Conservation (phyloP, 345 rosid species). For the Pseudoturritis turrita region DNA sequence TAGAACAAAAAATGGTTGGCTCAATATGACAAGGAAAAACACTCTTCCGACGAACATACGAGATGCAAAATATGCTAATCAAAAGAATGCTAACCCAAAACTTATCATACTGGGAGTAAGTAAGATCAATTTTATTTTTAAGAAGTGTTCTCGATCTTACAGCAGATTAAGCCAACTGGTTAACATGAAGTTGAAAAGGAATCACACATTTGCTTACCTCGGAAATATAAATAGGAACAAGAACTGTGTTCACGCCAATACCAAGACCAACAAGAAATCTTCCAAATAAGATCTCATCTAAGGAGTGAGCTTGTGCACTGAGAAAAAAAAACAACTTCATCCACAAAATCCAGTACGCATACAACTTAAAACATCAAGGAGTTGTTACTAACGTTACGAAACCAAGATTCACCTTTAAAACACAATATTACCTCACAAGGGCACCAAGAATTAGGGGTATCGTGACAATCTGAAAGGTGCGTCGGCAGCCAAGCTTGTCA, state of each 20-base stretch:
- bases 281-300: slow-evolving; percentile 67
- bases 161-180: background rate
- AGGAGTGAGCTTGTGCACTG: slow-evolving; percentile 81
- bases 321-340: slow-evolving; percentile 9
- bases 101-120: background rate
- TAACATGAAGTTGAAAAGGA: background rate
- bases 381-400: background rate
- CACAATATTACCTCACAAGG: slow-evolving; percentile 41
- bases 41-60: background rate
- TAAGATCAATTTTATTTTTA: background rate
- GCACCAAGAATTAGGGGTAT: slow-evolving; percentile 69
- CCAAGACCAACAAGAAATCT: slow-evolving; percentile 86
- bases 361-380: background rate
- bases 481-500: slow-evolving; percentile 65
- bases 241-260: slow-evolving; percentile 70
- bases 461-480: slow-evolving; percentile 58
- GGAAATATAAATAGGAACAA: slow-evolving; percentile 72
- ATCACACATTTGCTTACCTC: slow-evolving; percentile 42
- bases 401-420: background rate
- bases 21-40: background rate
- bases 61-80: background rate
- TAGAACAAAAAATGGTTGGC: background rate
- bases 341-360: background rate
- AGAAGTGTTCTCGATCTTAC: background rate
- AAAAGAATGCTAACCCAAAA: background rate